phyloP scores from a whole-genome alignment of 176 grass and related monocot species.

The Lolium multiflorum region DNA sequence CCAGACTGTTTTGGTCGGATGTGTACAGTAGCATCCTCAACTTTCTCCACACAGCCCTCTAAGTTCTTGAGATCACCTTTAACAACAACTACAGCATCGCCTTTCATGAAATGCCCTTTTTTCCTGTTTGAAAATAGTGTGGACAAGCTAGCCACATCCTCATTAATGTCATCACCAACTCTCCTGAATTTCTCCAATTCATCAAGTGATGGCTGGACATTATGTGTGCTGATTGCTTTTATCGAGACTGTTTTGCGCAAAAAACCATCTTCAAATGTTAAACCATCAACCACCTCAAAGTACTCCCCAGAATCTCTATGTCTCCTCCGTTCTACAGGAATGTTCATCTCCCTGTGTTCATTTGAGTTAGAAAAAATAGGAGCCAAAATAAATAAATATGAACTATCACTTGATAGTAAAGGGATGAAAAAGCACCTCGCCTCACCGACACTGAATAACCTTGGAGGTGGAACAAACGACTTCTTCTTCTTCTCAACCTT shows the following conservation, averaged over 20 bases:
- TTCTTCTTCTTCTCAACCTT: slow-evolving; percentile 77
- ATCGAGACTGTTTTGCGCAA: slow-evolving; percentile 78
- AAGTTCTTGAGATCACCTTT: slow-evolving; percentile 76
- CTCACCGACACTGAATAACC: slow-evolving; percentile 79
- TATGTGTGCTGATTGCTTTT: slow-evolving; percentile 68
- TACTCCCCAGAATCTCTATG: slow-evolving; percentile 72
- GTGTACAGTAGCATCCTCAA: slow-evolving; percentile 75
- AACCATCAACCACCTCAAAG: slow-evolving; percentile 68
- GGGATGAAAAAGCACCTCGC: slow-evolving; percentile 60
- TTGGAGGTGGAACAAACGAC: slow-evolving; percentile 72
- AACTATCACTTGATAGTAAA: slow-evolving; percentile 10
- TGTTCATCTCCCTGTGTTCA: slow-evolving; percentile 66
- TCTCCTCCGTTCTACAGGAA: slow-evolving; percentile 64
- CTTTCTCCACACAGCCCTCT: slow-evolving; percentile 84
- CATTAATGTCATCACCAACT: slow-evolving; percentile 71
- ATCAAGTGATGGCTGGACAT: slow-evolving; percentile 76
- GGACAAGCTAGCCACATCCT: slow-evolving; percentile 71
- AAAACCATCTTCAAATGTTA: slow-evolving; percentile 89
- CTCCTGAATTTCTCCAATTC: slow-evolving; percentile 86
- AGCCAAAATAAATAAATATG: slow-evolving; percentile 30
- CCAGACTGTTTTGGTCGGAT: slow-evolving; percentile 61
- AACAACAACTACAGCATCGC: slow-evolving; percentile 82
- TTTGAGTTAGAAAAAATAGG: slow-evolving; percentile 38
- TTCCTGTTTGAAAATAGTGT: slow-evolving; percentile 84
- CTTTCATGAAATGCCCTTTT: slow-evolving; percentile 88